Conservation (phyloP, 257 asterid genomes). For the Ilex aquifolium region DNA sequence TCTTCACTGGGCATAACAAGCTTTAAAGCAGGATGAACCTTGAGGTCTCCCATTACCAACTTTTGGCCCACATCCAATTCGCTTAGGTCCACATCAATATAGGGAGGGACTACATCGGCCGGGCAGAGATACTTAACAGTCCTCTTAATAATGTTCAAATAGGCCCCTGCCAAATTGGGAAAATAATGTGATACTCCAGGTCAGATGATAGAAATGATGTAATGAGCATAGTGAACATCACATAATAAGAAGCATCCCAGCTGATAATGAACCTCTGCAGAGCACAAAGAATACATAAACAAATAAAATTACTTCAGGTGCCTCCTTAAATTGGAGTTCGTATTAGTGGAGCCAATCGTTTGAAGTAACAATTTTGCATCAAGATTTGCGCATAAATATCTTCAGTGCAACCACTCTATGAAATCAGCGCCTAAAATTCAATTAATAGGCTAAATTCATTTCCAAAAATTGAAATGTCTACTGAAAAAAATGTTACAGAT, state of each 20-base stretch:
- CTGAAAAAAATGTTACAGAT: background rate
- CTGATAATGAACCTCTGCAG: background rate
- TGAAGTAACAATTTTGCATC: too few relatives aligned
- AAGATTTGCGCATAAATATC: too few relatives aligned
- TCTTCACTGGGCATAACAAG: constrained; percentile 35
- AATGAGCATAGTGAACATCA: background rate
- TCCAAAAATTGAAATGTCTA: background rate
- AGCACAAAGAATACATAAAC: too few relatives aligned
- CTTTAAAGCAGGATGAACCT: constrained; percentile 83
- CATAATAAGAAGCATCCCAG: background rate
- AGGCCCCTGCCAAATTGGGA: constrained; percentile 47
- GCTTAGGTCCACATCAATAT: constrained; percentile 81
- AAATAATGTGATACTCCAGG: background rate
- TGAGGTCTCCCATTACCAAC: constrained; percentile 66
- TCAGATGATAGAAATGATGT: constrained; percentile 1
- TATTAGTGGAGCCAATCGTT: too few relatives aligned
- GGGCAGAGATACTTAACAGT: constrained; percentile 78
- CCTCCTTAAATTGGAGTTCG: too few relatives aligned
- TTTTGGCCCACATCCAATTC: constrained; percentile 85
- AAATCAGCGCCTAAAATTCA: too few relatives aligned
- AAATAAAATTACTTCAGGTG: too few relatives aligned
- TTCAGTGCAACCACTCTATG: too few relatives aligned
- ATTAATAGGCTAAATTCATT: too few relatives aligned
- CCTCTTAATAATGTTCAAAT: constrained; percentile 73
- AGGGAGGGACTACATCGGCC: constrained; percentile 82